These are phyloP conservation scores for Linaria vulgaris DNA, from an alignment of 257 asterid genomes.

Conservation along the genomic window DNA sequence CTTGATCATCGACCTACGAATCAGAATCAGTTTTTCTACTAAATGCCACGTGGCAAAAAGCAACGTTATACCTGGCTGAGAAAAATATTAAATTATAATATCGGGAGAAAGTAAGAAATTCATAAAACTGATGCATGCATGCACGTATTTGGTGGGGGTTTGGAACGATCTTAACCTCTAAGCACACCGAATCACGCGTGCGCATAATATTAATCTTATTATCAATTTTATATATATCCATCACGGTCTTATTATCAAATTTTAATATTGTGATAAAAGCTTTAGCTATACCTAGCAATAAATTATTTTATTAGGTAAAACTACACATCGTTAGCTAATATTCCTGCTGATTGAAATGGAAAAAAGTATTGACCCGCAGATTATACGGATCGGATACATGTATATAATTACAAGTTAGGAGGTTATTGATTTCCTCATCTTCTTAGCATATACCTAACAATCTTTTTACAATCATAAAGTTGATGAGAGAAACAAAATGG, in stretches of 20 bases:
- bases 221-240: constrained; percentile 22
- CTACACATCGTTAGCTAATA: too few relatives aligned
- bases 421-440: too few relatives aligned
- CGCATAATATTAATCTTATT: neutral
- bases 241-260: constrained; percentile 26
- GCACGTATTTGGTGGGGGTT: constrained; percentile 27
- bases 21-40: neutral
- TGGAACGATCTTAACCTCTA: constrained; percentile 36
- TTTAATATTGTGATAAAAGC: constrained; percentile 22
- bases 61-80: neutral
- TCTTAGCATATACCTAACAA: too few relatives aligned
- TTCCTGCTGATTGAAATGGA: too few relatives aligned
- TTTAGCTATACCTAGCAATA: neutral
- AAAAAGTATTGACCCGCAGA: too few relatives aligned
- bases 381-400: too few relatives aligned
- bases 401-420: too few relatives aligned
- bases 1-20: too few relatives aligned
- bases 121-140: constrained; percentile 23
- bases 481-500: too few relatives aligned
- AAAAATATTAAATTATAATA: neutral
- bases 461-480: too few relatives aligned
- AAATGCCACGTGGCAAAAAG: constrained; percentile 30
- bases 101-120: neutral
- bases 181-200: constrained; percentile 38
- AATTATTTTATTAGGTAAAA: too few relatives aligned